Evolutionary conservation across 257 asterid species (phyloP).

Genomic region (Dorcoceras hygrometricum): DNA sequence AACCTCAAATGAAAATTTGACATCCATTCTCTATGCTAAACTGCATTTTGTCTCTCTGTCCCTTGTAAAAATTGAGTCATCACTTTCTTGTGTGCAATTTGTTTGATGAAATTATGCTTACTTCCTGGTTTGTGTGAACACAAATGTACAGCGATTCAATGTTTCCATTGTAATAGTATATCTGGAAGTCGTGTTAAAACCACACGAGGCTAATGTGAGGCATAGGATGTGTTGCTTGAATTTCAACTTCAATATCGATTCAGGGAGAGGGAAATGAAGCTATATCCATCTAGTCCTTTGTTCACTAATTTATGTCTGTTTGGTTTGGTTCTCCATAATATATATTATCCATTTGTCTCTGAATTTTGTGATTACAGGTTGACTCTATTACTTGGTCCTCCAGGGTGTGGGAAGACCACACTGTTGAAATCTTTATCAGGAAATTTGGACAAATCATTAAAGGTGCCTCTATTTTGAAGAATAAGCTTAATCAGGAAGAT

Average conservation of each 20-base stretch:
- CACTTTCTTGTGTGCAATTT: neutral
- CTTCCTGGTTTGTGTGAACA: neutral
- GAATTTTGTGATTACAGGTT: slow-evolving; percentile 37
- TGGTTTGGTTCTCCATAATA: neutral
- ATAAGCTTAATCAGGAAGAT: neutral
- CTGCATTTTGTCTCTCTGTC: neutral
- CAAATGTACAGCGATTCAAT: too few relatives aligned
- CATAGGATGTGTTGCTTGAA: neutral
- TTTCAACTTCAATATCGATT: neutral
- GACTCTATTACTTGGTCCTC: slow-evolving; percentile 68
- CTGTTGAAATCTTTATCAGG: slow-evolving; percentile 66
- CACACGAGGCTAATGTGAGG: neutral
- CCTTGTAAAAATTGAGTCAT: neutral
- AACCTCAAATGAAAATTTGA: too few relatives aligned
- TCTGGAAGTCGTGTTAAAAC: neutral
- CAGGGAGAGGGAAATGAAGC: neutral
- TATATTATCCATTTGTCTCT: neutral
- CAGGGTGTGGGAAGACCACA: slow-evolving; percentile 70
- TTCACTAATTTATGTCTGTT: slow-evolving; percentile 1
- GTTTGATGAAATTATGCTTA: neutral
- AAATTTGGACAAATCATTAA: slow-evolving; percentile 45
- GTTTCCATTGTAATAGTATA: too few relatives aligned
- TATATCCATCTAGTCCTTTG: neutral
- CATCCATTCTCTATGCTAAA: too few relatives aligned
- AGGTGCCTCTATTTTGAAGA: slow-evolving; percentile 32